These are phyloP conservation scores for Fusarium agapanthi DNA, from an alignment of 2,329 filamentous ascomycete genomes.

Conservation along the genomic window DNA sequence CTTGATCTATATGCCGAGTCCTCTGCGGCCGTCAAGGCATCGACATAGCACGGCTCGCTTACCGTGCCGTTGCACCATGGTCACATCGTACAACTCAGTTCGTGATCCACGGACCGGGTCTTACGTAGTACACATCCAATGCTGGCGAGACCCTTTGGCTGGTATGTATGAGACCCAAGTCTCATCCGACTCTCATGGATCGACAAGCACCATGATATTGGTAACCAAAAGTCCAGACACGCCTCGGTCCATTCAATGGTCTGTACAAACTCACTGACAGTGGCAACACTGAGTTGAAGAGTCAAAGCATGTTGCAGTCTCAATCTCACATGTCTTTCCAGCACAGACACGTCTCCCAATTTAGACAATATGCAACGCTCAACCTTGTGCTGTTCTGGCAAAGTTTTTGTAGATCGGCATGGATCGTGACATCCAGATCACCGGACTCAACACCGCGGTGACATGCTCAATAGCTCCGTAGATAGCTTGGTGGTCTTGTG, in stretches of 20 bases:
- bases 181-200: slow-evolving; percentile 4
- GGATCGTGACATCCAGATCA: slow-evolving; percentile 18
- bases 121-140: slow-evolving; percentile 5
- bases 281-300: not conserved
- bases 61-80: slow-evolving; percentile 14
- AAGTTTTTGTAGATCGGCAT: slow-evolving; percentile 18
- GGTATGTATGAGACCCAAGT: not conserved
- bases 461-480: slow-evolving; percentile 9
- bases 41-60: slow-evolving; percentile 15
- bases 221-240: not conserved
- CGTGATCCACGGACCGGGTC: slow-evolving; percentile 4
- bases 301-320: slow-evolving; percentile 9
- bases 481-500: slow-evolving; percentile 9
- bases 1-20: slow-evolving; percentile 2
- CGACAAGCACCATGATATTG: slow-evolving; percentile 1
- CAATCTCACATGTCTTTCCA: not conserved
- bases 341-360: slow-evolving; percentile 13
- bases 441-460: not conserved
- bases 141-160: not conserved
- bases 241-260: not conserved
- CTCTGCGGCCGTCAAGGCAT: not conserved
- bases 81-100: slow-evolving; percentile 26
- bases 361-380: slow-evolving; percentile 10
- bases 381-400: not conserved
- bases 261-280: not conserved